phyloP scores from a whole-genome alignment of 2,329 filamentous ascomycete species.

The Emergomyces pasteurianus region DNA sequence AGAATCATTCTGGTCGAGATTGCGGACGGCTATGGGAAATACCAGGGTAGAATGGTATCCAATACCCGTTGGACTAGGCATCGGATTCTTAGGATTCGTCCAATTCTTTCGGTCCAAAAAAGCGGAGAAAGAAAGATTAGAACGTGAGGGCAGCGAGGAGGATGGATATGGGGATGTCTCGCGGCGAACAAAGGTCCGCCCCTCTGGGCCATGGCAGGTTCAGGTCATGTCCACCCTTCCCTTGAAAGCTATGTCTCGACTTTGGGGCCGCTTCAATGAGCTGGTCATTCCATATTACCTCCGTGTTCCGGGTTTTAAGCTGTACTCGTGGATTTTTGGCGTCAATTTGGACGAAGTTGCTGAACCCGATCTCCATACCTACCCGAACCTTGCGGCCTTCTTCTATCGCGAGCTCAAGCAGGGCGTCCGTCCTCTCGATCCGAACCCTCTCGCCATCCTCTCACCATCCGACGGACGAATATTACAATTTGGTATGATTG shows the following conservation, averaged over 20 bases:
- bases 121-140: constrained; percentile 35
- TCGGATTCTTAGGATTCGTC: constrained; percentile 69
- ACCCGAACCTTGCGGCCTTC: constrained; percentile 88
- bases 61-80: constrained; percentile 75
- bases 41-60: constrained; percentile 78
- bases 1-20: constrained; percentile 45
- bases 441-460: constrained; percentile 65
- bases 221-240: constrained; percentile 89
- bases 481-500: constrained; percentile 83
- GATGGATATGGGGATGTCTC: constrained; percentile 28
- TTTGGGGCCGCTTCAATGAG: constrained; percentile 90
- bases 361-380: constrained; percentile 77
- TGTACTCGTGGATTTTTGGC: constrained; percentile 86
- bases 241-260: constrained; percentile 74
- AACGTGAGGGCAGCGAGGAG: constrained; percentile 37
- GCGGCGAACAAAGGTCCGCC: constrained; percentile 54
- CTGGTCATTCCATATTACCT: constrained; percentile 77
- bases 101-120: constrained; percentile 67
- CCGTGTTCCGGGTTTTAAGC: constrained; percentile 77
- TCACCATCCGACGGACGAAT: constrained; percentile 85
- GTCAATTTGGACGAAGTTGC: constrained; percentile 78
- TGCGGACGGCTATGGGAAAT: constrained; percentile 46
- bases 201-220: constrained; percentile 84
- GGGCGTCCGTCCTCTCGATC: constrained; percentile 71
- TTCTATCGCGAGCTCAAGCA: constrained; percentile 94